Evolutionary conservation across 2,329 filamentous ascomycete genomes (phyloP).

Genomic region (Fusarium cicatricum): DNA sequence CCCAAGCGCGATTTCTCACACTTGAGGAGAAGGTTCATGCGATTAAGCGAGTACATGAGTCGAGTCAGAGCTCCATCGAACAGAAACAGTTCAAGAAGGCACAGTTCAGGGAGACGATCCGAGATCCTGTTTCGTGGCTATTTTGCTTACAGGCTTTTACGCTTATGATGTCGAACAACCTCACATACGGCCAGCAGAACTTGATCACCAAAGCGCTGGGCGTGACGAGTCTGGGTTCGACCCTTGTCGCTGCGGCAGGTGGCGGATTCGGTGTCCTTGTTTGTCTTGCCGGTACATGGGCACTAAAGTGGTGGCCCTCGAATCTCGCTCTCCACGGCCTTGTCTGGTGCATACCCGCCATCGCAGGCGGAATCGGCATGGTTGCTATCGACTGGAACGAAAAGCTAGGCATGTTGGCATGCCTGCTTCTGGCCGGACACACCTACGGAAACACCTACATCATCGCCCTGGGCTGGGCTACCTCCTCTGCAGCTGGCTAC

Average conservation of each 20-base stretch:
- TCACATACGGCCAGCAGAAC: conserved; percentile 51
- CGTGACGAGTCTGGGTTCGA: conserved; percentile 49
- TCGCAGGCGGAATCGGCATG: conserved; percentile 42
- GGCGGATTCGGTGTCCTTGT: conserved; percentile 46
- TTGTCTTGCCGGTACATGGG: conserved; percentile 45
- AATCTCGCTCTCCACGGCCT: conserved; percentile 44
- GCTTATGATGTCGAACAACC: conserved; percentile 50
- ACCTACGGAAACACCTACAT: conserved; percentile 46
- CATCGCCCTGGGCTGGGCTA: conserved; percentile 47
- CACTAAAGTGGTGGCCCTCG: conserved; percentile 43
- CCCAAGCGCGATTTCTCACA: conserved; percentile 48
- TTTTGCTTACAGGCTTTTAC: conserved; percentile 45
- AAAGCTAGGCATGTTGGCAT: conserved; percentile 37
- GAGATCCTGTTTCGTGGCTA: conserved; percentile 45
- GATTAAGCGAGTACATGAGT: conserved; percentile 42
- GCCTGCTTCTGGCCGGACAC: conserved; percentile 44
- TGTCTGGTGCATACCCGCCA: conserved; percentile 40
- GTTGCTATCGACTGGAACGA: conserved; percentile 40
- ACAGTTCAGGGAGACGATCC: conserved; percentile 42
- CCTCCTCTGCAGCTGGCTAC: conserved; percentile 47
- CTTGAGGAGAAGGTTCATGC: conserved; percentile 52
- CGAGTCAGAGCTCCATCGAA: conserved; percentile 46
- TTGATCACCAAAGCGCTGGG: conserved; percentile 48
- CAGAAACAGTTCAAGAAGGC: conserved; percentile 47
- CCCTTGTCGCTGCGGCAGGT: conserved; percentile 49